phyloP scores from a whole-genome alignment of 78 protist genomes.

The Tieghemostelium lacteum region DNA sequence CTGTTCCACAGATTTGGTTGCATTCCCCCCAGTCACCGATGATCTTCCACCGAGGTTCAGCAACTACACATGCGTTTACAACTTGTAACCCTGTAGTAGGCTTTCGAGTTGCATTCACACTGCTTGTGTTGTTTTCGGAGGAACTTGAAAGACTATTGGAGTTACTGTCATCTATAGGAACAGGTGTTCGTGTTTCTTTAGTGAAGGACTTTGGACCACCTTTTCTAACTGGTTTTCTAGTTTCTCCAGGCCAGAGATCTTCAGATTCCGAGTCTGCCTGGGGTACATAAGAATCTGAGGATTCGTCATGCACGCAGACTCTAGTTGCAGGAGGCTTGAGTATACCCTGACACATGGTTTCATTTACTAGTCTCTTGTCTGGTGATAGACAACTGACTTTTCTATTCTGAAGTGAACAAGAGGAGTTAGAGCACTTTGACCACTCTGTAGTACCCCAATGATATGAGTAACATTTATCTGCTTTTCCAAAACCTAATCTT shows the following conservation, averaged over 20 bases:
- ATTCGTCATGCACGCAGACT: background rate
- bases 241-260: background rate
- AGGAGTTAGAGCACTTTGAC: constrained; percentile 15
- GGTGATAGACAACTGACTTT: constrained; percentile 1
- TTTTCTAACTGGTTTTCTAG: background rate
- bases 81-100: background rate
- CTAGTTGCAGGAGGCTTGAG: constrained; percentile 4
- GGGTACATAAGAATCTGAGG: background rate
- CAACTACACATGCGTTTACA: background rate
- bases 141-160: no score
- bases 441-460: constrained; percentile 32
- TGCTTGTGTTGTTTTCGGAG: background rate
- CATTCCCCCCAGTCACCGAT: constrained; percentile 48
- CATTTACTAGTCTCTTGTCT: background rate
- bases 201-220: background rate
- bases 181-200: background rate
- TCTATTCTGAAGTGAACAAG: constrained; percentile 35
- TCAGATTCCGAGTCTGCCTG: background rate
- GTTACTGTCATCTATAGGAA: no score
- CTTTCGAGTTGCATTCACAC: background rate
- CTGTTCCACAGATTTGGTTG: constrained; percentile 61
- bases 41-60: constrained; percentile 19
- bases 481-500: constrained; percentile 42
- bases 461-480: constrained; percentile 8
- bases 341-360: background rate